A percentile compares a stretch with the other conserved stretches of the same genome.
Evolutionary conservation across 768 basidiomycete species (phyloP).

Genomic region (Russula sp.): DNA sequence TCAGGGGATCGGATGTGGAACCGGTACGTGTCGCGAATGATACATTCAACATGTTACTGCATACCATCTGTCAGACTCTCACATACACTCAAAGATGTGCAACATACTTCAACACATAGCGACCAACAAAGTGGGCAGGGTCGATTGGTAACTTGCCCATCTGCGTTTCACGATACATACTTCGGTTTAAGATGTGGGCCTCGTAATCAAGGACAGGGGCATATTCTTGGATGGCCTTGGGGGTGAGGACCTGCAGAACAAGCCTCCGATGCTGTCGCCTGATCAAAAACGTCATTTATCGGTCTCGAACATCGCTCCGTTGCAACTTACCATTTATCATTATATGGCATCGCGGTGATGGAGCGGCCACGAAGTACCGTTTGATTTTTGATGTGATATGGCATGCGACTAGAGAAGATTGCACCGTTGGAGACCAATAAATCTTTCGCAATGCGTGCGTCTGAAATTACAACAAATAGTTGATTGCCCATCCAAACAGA

Average conservation of each 20-base stretch:
- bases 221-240: slow-evolving; percentile 40
- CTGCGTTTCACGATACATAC: slow-evolving; percentile 38
- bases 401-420: slow-evolving; percentile 43
- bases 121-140: slow-evolving; percentile 42
- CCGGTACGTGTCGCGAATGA: slow-evolving; percentile 46
- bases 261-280: slow-evolving; percentile 40
- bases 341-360: slow-evolving; percentile 46
- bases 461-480: slow-evolving; percentile 47
- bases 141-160: slow-evolving; percentile 40
- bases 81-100: background rate
- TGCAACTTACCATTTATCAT: slow-evolving; percentile 41
- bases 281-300: background rate
- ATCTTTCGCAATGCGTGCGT: slow-evolving; percentile 45
- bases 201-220: slow-evolving; percentile 42
- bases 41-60: slow-evolving; percentile 48
- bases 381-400: slow-evolving; percentile 45
- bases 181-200: slow-evolving; percentile 40
- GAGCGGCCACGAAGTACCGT: slow-evolving; percentile 45
- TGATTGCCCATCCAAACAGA: slow-evolving; percentile 45
- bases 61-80: slow-evolving; percentile 17
- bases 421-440: slow-evolving; percentile 39
- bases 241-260: slow-evolving; percentile 38
- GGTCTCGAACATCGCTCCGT: background rate
- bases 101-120: slow-evolving; percentile 36
- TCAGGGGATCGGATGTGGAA: slow-evolving; percentile 41